Base-by-base conservation (phyloP, 352 stramenopile genomes). In the Plasmopara muralis region DNA sequence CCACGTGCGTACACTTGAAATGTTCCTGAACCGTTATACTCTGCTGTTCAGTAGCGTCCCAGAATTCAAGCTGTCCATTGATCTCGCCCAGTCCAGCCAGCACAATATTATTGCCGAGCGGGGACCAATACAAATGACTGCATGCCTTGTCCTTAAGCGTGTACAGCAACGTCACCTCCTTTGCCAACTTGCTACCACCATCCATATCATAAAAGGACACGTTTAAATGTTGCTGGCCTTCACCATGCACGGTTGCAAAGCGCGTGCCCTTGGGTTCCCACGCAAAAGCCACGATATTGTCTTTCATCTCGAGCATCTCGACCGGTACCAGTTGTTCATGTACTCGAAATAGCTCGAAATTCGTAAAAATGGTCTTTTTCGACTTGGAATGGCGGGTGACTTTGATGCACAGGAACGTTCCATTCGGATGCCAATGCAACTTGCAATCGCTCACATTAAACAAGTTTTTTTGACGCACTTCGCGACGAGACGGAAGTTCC, bases 301-400 rank as follows among this genome's bases (percentile, higher is more conserved):
- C 84, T 68, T 98, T 97, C 52, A 98, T 87, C 70, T 99, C 94
- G 12, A 99, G 73, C 89, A 98, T 98, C 72, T 99, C 96, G 4
- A 99, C 95, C 0, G 96, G 96, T 58, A 99, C 87, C 47, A 97
- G 90, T 31, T 83, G 48, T 61, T 99, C 93, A 41, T 87, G 89
- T 39, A 99, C 74, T 49, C 95, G 83, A 77, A 99, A 99, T 40
- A 99, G 74, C 70, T 99, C 96, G 66, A 99, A 97, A 67, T 98
- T 98, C 50, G 97, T 98, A 79, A 97, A 99, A 43, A 98, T 78
- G 34, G 95, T 99, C 82, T 99, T 99, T 77, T 98, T 98, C 4
- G 77, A 89, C 76, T 92, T 94, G 61, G 79, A 90, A 72, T 92
- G 81, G 35, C 83, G 79, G 44, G 81, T 93, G 16, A 93, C 86